Evolutionary conservation across 805 yeast genomes (phyloP), one percentile per base, ranked within the genome.

Genomic region (Wickerhamomyces pijperi): DNA sequence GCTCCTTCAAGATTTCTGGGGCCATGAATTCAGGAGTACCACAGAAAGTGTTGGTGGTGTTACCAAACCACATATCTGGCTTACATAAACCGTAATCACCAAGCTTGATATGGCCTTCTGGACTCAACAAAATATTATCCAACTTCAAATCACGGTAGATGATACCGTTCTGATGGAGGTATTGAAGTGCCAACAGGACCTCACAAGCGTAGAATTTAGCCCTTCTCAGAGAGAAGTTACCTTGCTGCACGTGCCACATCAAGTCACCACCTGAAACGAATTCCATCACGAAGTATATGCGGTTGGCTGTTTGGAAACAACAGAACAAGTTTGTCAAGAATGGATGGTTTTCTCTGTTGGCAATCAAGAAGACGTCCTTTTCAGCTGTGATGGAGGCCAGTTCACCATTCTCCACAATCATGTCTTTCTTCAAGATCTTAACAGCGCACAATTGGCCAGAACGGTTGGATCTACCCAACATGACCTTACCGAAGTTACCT

Each of bases 11-110:
- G 48, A 92, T 90, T 61, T 92, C 99, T 0, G 99, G 99, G 1
- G 98, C 99, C 95, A 92, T 92, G 50, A 92, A 84, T 60, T 92
- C 98, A 0, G 99, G 99, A 3, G 99, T 92, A 50, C 99, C 98
- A 67, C 98, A 92, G 66, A 90, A 92, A 0, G 98, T 92, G 4
- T 85, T 79, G 0, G 97, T 92, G 16, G 88, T 85, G 49, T 72
- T 76, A 12, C 86, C 87, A 56, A 65, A 68, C 79, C 86, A 79
- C 94, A 85, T 85, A 37, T 73, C 82, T 51, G 87, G 97, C 60
- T 92, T 92, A 70, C 99, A 92, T 49, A 92, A 70, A 38, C 99
- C 99, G 56, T 90, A 92, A 63, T 92, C 99, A 23, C 94, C 98
- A 50, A 92, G 78, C 64, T 92, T 92, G 56, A 92, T 84, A 60